phyloP scores from a whole-genome alignment of 1,284 basidiomycete genomes.

The Austroboletus novae-zelandiae region DNA sequence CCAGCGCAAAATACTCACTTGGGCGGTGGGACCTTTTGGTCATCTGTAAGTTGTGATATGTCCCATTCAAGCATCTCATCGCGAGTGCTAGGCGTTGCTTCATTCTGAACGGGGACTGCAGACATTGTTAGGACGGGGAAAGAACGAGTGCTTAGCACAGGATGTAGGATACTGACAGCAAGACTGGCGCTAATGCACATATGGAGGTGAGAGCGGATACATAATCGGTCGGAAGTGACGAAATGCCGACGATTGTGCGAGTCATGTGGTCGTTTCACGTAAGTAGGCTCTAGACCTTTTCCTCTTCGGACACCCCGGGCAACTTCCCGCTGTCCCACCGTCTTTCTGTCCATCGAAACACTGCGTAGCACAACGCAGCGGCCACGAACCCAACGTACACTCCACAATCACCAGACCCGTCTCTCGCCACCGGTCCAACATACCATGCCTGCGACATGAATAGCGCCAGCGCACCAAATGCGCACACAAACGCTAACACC shows the following conservation, averaged over 20 bases:
- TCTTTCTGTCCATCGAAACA: constrained; percentile 40
- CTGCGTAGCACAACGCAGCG: constrained; percentile 39
- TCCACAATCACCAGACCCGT: constrained; percentile 57
- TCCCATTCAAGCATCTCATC: background rate
- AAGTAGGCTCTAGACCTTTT: no score
- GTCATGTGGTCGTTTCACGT: no score
- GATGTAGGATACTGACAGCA: no score
- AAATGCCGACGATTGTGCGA: no score
- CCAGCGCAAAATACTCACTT: background rate
- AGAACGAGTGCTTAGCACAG: no score
- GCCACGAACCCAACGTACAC: constrained; percentile 48
- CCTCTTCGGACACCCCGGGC: no score
- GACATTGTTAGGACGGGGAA: background rate
- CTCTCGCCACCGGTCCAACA: constrained; percentile 43
- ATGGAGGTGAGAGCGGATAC: no score
- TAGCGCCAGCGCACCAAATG: constrained; percentile 50
- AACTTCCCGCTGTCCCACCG: constrained; percentile 17
- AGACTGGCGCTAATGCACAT: no score
- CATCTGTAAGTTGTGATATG: background rate
- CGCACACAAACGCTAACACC: constrained; percentile 43
- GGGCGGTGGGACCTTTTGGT: background rate
- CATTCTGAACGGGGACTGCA: background rate
- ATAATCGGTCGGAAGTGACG: no score
- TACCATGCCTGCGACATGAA: constrained; percentile 64
- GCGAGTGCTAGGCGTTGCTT: background rate